Percentiles rank a stretch among this genome's conserved stretches.
These are phyloP conservation scores for Plenodomus tracheiphilus DNA, from an alignment of 2,329 filamentous ascomycete species.

Conservation along the genomic window DNA sequence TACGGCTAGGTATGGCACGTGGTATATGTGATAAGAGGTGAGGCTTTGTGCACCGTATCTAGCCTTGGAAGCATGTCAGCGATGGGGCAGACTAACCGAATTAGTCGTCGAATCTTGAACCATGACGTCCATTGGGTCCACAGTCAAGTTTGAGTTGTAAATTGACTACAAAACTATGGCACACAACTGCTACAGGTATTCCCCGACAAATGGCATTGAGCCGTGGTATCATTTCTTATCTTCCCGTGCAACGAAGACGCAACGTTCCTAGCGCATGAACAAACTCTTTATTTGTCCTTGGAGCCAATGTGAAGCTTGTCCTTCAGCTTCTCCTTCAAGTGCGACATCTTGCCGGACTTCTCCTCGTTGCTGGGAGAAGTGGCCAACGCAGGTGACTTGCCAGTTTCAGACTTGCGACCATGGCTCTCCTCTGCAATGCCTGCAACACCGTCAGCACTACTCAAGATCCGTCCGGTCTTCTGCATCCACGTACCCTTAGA, in stretches of 20 bases:
- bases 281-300: conserved; percentile 32
- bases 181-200: background rate
- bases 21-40: conserved; percentile 26
- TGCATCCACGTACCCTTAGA: conserved; percentile 43
- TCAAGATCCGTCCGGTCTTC: conserved; percentile 17
- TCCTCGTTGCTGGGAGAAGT: conserved; percentile 18
- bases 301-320: conserved; percentile 63
- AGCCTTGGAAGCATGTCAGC: conserved; percentile 9
- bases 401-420: conserved; percentile 44
- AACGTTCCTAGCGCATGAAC: background rate
- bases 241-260: background rate
- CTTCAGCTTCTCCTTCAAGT: conserved; percentile 67
- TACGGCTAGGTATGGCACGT: conserved; percentile 8
- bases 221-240: conserved; percentile 31
- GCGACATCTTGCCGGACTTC: conserved; percentile 52
- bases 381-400: conserved; percentile 19
- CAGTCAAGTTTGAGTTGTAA: background rate
- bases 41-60: conserved; percentile 14
- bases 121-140: conserved; percentile 16
- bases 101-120: conserved; percentile 19
- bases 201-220: background rate
- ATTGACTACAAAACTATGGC: background rate
- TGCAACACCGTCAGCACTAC: conserved; percentile 44
- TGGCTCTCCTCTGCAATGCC: conserved; percentile 60
- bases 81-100: conserved; percentile 18